Evolutionary conservation across 2,329 filamentous ascomycete genomes (phyloP).

Genomic region (Botrytis deweyae): DNA sequence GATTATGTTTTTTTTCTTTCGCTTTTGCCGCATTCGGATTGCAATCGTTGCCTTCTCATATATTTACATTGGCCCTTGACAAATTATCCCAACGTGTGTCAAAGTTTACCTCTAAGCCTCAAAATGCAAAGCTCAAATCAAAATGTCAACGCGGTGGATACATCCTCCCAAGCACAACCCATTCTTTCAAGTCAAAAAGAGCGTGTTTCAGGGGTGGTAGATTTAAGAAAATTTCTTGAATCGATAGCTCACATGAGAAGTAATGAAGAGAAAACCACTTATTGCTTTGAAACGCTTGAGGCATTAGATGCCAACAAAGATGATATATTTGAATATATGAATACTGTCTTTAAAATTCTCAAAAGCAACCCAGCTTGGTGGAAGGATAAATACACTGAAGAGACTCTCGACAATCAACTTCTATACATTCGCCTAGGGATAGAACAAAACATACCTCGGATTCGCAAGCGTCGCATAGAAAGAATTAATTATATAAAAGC

Average conservation of each 20-base stretch:
- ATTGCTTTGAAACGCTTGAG: background rate
- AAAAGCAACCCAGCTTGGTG: slow-evolving; percentile 4
- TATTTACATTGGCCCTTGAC: background rate
- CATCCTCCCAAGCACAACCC: background rate
- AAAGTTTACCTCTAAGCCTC: background rate
- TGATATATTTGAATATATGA: background rate
- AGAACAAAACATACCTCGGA: background rate
- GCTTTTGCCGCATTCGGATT: background rate
- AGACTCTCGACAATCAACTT: slow-evolving; percentile 1
- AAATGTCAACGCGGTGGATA: background rate
- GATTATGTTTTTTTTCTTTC: background rate
- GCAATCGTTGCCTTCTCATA: background rate
- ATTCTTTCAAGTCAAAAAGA: background rate
- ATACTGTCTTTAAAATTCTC: background rate
- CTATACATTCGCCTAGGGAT: background rate
- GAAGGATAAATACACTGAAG: background rate
- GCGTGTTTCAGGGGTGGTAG: background rate
- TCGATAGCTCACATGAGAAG: background rate
- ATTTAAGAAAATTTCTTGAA: background rate
- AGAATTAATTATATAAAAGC: background rate
- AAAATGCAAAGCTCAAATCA: background rate
- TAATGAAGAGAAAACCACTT: background rate
- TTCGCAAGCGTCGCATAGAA: background rate
- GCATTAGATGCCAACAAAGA: background rate
- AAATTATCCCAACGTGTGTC: background rate